phyloP scores from a whole-genome alignment of 257 asterid species.

The Solanum megistacrolobum region DNA sequence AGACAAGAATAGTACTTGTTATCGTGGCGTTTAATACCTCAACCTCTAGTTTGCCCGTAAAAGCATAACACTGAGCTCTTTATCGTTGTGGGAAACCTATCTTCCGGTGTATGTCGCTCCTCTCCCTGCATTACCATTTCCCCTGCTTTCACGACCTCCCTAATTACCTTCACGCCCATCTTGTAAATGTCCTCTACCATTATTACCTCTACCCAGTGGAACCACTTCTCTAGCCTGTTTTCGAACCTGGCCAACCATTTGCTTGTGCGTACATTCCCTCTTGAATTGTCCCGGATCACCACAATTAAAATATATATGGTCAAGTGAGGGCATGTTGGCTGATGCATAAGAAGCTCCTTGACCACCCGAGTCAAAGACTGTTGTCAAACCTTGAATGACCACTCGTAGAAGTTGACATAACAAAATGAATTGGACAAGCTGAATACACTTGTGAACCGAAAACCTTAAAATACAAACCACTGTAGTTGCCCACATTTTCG shows the following conservation, averaged over 20 bases:
- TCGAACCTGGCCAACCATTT: neutral
- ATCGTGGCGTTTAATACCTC: neutral
- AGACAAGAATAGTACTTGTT: neutral
- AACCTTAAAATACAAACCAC: neutral
- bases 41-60: neutral
- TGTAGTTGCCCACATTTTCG: neutral
- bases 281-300: neutral
- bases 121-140: neutral
- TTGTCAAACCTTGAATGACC: neutral
- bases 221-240: neutral
- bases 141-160: accelerated
- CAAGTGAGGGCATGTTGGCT: neutral
- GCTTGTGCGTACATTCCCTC: neutral
- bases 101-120: neutral
- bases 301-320: no score
- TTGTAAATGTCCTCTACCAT: neutral
- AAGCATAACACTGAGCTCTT: neutral
- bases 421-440: neutral
- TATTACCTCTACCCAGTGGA: neutral
- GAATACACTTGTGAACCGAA: neutral
- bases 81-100: neutral
- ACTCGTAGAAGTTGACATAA: neutral
- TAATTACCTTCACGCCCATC: neutral
- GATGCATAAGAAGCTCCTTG: neutral
- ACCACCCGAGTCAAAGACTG: neutral